Conservation (phyloP, 2,329 filamentous ascomycete species). For the Paecilomyces fulvus region DNA sequence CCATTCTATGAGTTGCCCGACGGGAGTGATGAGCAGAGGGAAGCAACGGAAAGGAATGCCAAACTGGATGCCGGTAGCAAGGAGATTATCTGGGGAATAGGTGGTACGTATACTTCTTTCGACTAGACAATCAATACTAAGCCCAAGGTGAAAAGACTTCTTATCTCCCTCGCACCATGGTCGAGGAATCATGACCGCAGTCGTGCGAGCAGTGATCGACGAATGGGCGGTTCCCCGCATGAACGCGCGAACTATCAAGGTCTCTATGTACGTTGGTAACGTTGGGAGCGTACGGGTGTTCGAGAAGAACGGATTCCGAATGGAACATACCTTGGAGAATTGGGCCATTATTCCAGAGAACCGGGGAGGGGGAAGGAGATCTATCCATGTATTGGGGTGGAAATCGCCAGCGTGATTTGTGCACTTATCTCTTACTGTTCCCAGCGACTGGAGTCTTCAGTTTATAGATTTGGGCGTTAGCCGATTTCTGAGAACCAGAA, state of each 20-base stretch:
- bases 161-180: conserved; percentile 18
- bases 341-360: conserved; percentile 7
- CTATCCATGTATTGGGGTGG: conserved; percentile 12
- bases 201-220: conserved; percentile 12
- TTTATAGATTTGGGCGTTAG: no score
- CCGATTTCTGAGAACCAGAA: no score
- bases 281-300: conserved; percentile 17
- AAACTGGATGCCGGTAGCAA: conserved; percentile 12
- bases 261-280: conserved; percentile 16
- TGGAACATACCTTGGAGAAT: conserved; percentile 11
- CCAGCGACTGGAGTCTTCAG: not conserved
- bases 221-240: conserved; percentile 21
- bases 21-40: conserved; percentile 9
- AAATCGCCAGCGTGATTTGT: not conserved
- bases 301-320: conserved; percentile 19
- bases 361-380: conserved; percentile 12
- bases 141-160: conserved; percentile 9
- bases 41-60: conserved; percentile 11
- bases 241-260: conserved; percentile 15
- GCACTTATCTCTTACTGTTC: not conserved
- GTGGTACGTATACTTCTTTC: conserved; percentile 8
- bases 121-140: conserved; percentile 2
- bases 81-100: conserved; percentile 17
- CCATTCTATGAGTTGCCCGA: conserved; percentile 15
- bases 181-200: conserved; percentile 21